phyloP scores from a whole-genome alignment of 805 yeast species.

The Kodamaea jinghongensis region DNA sequence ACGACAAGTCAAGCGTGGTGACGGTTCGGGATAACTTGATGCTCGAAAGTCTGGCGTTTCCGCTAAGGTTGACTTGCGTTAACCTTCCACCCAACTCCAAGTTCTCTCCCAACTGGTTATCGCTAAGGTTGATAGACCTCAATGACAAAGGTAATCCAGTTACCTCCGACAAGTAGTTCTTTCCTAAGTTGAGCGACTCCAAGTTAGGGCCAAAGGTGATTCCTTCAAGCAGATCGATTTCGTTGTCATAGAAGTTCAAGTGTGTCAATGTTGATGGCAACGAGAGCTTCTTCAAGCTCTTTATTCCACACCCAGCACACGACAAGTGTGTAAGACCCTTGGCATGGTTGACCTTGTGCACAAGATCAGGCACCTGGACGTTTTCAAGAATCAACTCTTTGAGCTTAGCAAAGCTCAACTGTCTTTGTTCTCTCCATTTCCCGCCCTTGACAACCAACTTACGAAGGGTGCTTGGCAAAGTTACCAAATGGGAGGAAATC shows the following conservation, averaged over 20 bases:
- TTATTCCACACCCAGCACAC: conserved; percentile 6
- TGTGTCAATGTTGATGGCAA: conserved; percentile 5
- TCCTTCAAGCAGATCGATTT: conserved; percentile 2
- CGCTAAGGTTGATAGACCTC: conserved; percentile 1
- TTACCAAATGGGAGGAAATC: conserved; percentile 10
- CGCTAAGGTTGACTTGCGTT: not conserved
- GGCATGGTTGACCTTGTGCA: conserved; percentile 6
- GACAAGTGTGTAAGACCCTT: conserved; percentile 3
- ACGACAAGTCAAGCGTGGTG: not conserved
- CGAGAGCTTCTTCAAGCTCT: conserved; percentile 5
- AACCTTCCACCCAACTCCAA: conserved; percentile 3
- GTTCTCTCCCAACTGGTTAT: conserved; percentile 2
- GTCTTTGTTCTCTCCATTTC: conserved; percentile 10
- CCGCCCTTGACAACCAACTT: conserved; percentile 10
- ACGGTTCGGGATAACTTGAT: not conserved
- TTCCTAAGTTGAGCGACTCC: not conserved
- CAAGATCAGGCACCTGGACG: conserved; percentile 8
- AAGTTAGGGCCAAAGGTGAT: not conserved
- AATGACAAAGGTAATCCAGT: conserved; percentile 2
- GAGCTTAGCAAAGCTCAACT: conserved; percentile 7
- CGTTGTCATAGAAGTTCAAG: conserved; percentile 7
- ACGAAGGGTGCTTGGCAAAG: conserved; percentile 9
- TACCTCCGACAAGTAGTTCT: conserved; percentile 1
- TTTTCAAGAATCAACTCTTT: conserved; percentile 9
- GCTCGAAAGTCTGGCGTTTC: not conserved